Conservation (phyloP, 805 yeast genomes). For the Hanseniaspora vineae region DNA sequence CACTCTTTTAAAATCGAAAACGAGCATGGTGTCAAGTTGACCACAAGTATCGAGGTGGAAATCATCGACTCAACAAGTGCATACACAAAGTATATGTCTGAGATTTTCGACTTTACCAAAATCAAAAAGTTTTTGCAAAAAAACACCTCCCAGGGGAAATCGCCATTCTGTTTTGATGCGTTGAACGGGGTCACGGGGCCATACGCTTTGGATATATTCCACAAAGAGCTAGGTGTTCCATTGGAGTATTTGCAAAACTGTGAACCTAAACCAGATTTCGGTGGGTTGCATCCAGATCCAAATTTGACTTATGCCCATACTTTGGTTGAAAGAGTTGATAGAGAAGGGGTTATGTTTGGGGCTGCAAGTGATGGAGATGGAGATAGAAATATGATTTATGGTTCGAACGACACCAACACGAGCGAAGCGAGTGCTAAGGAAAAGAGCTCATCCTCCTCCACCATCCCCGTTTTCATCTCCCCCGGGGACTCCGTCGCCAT, state of each 20-base stretch:
- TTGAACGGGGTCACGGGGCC: conserved; percentile 96
- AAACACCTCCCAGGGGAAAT: too few species aligned
- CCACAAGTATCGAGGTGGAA: conserved; percentile 42
- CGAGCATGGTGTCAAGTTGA: not conserved
- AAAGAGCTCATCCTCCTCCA: too few species aligned
- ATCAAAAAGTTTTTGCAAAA: conserved; percentile 55
- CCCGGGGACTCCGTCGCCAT: conserved; percentile 98
- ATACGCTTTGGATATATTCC: conserved; percentile 73
- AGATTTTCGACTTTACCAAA: conserved; percentile 75
- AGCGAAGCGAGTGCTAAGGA: conserved; percentile 2
- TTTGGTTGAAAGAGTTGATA: conserved; percentile 76
- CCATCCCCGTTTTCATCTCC: conserved; percentile 61
- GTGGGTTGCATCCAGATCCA: conserved; percentile 97
- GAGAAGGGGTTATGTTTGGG: conserved; percentile 74
- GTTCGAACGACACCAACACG: too few species aligned
- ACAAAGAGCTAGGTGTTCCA: conserved; percentile 67
- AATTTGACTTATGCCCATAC: conserved; percentile 88
- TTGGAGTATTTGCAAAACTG: conserved; percentile 62
- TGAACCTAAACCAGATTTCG: conserved; percentile 77
- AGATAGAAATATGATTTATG: conserved; percentile 97
- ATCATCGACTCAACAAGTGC: conserved; percentile 71
- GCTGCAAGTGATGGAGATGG: conserved; percentile 99
- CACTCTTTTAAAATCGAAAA: conserved; percentile 6
- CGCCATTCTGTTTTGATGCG: conserved; percentile 75
- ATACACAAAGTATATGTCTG: conserved; percentile 67